phyloP scores from a whole-genome alignment of 1,284 basidiomycete species.

The Exobasidium cylindrosporum region DNA sequence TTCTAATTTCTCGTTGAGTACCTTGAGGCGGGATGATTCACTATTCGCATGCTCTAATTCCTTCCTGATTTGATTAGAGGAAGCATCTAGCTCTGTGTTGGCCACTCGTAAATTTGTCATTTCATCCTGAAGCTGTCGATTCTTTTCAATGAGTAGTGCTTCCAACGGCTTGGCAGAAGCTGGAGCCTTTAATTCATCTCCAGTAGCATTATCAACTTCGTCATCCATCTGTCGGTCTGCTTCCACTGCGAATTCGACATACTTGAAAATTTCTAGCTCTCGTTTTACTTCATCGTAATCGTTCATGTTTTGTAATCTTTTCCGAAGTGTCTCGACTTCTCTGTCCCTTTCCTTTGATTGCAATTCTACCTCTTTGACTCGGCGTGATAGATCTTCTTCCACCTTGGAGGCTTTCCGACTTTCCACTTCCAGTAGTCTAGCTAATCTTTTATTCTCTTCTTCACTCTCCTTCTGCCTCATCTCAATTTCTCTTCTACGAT shows the following conservation, averaged over 20 bases:
- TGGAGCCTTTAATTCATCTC: conserved; percentile 20
- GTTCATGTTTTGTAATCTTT: conserved; percentile 54
- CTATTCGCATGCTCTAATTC: conserved; percentile 64
- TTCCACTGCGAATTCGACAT: conserved; percentile 54
- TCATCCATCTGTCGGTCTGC: conserved; percentile 58
- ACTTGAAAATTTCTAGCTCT: conserved; percentile 41
- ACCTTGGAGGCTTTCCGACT: conserved; percentile 62
- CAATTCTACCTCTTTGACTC: conserved; percentile 3
- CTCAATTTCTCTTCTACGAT: conserved; percentile 71
- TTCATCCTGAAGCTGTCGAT: conserved; percentile 89
- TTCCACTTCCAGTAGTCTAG: conserved; percentile 68
- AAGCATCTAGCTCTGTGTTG: conserved; percentile 22
- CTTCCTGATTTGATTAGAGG: conserved; percentile 58
- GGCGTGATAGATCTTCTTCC: conserved; percentile 6
- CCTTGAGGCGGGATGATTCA: conserved; percentile 73
- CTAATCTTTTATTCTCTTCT: conserved; percentile 69
- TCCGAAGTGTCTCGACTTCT: conserved; percentile 70
- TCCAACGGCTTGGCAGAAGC: conserved; percentile 80
- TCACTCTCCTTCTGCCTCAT: conserved; percentile 70
- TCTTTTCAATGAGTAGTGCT: conserved; percentile 84
- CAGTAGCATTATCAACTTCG: not conserved
- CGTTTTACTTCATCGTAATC: conserved; percentile 74
- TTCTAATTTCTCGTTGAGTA: conserved; percentile 83
- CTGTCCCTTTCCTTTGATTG: conserved; percentile 69
- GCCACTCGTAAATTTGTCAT: conserved; percentile 85